Percentiles rank a stretch among this genome's conserved stretches.
These are phyloP conservation scores for Cadophora malorum DNA, from an alignment of 2,329 filamentous ascomycete species.

Conservation along the genomic window DNA sequence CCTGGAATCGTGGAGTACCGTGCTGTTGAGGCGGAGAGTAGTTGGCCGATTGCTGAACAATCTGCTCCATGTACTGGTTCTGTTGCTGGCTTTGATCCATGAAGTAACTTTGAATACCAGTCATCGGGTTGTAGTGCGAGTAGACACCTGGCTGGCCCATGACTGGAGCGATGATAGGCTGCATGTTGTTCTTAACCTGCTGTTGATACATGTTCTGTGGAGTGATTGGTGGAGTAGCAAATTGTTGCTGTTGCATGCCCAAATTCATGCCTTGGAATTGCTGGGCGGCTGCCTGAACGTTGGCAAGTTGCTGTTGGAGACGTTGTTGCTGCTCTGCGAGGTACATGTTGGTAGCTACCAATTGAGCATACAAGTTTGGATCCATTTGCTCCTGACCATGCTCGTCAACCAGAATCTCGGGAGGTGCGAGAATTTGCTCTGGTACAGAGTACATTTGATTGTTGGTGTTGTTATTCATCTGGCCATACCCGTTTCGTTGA, in stretches of 20 bases:
- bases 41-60: conserved; percentile 43
- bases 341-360: conserved; percentile 90
- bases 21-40: conserved; percentile 59
- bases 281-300: conserved; percentile 81
- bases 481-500: conserved; percentile 49
- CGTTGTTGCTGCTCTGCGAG: conserved; percentile 94
- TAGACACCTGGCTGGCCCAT: conserved; percentile 78
- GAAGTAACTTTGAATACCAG: conserved; percentile 83
- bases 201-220: conserved; percentile 53
- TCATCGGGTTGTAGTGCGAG: conserved; percentile 83
- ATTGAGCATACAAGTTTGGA: conserved; percentile 83
- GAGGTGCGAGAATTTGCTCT: conserved; percentile 89
- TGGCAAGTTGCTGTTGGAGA: conserved; percentile 90
- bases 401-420: conserved; percentile 76
- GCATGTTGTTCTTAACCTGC: conserved; percentile 46
- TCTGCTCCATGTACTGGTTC: conserved; percentile 48
- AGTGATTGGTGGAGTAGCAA: conserved; percentile 56
- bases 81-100: conserved; percentile 54
- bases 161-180: conserved; percentile 54
- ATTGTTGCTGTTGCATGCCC: conserved; percentile 59
- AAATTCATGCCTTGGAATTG: conserved; percentile 82
- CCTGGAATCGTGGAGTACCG: conserved; percentile 75
- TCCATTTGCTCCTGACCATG: conserved; percentile 79
- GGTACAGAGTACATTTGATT: conserved; percentile 70
- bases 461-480: conserved; percentile 52